Base-by-base conservation (phyloP, 331 rosid species). In the Pyracantha coccinea region DNA sequence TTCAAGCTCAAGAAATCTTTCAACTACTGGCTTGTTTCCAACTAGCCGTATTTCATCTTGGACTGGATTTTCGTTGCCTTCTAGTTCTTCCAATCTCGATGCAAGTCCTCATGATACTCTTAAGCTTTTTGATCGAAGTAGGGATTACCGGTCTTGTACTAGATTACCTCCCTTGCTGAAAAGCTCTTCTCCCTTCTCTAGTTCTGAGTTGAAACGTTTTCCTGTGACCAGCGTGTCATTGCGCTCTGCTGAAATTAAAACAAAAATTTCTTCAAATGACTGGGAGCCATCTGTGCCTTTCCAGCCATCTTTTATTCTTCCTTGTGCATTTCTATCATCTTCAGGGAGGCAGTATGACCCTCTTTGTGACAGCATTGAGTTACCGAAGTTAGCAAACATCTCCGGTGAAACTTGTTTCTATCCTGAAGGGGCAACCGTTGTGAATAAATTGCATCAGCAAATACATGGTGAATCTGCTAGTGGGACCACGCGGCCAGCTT, bases 251-350 rank as follows among this genome's bases (percentile, higher is more conserved):
- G 86, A 85, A 72, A 77, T 73, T 83, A 86, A 78, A 83, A 60
- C 71, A 28, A 86, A 80, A 78, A 60, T 79, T 66, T 28, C 82
- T 80, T 88, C 86, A 31, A 68, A 83, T 76, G 88, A 88, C 79
- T 94, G 99, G 99, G 97, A 90, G 79, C 97, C 99, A 72, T 94
- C 97, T 75, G 79, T 85, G 68, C 99, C 99, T 59, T 92, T 94
- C 82, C 89, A 71, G 68, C 99, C 97, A 66, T 89, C 97, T 11
- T 87, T 92, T 81, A 84, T 88, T 71, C 86, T 92, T 76, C 90
- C 93, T 75, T 72, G 92, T 19, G 80, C 83, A 31, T 72, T 58
- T 17, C 25, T 75, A 61, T 83, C 92, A 44, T 59, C 86, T 80
- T 81, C 89, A 44, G 80, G 89, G 78, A 84, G 85, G 77, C 87